Percentiles rank a stretch among this genome's conserved stretches.
Evolutionary conservation across 345 rosid genomes (phyloP).

Genomic region (Dimocarpus longan): DNA sequence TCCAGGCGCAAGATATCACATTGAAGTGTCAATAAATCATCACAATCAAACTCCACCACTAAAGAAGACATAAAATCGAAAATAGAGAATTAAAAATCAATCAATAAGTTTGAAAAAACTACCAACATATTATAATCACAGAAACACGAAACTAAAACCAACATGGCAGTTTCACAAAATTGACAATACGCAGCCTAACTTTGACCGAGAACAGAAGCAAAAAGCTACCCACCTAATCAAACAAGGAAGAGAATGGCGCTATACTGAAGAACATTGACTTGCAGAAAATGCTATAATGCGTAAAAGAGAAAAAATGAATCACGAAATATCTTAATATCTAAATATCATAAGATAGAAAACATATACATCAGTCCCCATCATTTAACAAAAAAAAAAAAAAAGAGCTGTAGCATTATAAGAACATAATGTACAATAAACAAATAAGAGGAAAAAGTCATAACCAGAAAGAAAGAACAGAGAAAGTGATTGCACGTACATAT

Average conservation of each 20-base stretch:
- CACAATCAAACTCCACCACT: neutral
- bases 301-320: neutral
- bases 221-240: constrained; percentile 2
- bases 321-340: neutral
- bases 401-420: neutral
- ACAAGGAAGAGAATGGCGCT: neutral
- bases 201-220: neutral
- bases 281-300: neutral
- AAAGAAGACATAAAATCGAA: neutral
- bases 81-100: neutral
- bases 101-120: neutral
- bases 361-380: neutral
- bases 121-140: neutral
- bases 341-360: neutral
- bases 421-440: neutral
- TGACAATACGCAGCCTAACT: neutral
- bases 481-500: neutral
- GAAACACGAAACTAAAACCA: neutral
- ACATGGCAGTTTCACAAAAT: neutral
- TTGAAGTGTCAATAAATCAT: neutral
- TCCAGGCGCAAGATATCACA: neutral
- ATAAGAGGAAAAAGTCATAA: neutral
- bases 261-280: neutral
- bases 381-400: neutral
- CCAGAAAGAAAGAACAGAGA: constrained; percentile 3